phyloP scores from a whole-genome alignment of 2,329 filamentous ascomycete species.

The Paraphoma chrysanthemicola region DNA sequence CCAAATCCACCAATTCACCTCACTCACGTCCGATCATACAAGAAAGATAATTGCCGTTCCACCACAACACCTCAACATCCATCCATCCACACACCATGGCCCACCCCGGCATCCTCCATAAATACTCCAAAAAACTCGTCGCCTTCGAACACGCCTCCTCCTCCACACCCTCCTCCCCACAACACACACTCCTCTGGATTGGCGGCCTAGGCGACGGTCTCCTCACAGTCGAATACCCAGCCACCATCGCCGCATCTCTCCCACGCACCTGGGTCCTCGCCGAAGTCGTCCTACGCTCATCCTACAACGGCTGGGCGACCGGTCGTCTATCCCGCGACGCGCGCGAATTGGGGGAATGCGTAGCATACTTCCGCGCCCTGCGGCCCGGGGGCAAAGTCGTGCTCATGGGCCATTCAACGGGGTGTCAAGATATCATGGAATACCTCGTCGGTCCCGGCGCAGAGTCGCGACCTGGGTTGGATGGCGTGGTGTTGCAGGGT shows the following conservation, averaged over 20 bases:
- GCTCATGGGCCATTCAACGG: constrained; percentile 73
- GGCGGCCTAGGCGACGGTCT: constrained; percentile 75
- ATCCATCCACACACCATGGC: constrained; percentile 27
- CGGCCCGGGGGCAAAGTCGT: constrained; percentile 62
- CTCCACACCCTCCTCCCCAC: constrained; percentile 23
- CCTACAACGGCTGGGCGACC: constrained; percentile 63
- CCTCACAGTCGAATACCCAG: constrained; percentile 67
- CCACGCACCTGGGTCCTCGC: constrained; percentile 61
- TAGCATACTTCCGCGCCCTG: constrained; percentile 56
- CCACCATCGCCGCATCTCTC: constrained; percentile 57
- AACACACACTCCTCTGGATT: constrained; percentile 71
- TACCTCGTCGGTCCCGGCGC: constrained; percentile 57
- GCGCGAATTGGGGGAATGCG: constrained; percentile 59
- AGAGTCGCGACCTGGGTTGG: constrained; percentile 60
- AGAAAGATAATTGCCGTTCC: neutral
- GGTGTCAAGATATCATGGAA: constrained; percentile 71
- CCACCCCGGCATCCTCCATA: constrained; percentile 50
- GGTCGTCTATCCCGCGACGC: constrained; percentile 61
- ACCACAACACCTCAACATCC: neutral
- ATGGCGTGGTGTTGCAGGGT: constrained; percentile 81
- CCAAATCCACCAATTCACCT: neutral
- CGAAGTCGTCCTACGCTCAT: constrained; percentile 59
- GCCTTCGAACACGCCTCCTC: constrained; percentile 55
- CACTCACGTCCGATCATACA: neutral
- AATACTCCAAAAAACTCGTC: constrained; percentile 48